Conservation (phyloP, 352 stramenopile genomes). For the Phytopythium helicoides region DNA sequence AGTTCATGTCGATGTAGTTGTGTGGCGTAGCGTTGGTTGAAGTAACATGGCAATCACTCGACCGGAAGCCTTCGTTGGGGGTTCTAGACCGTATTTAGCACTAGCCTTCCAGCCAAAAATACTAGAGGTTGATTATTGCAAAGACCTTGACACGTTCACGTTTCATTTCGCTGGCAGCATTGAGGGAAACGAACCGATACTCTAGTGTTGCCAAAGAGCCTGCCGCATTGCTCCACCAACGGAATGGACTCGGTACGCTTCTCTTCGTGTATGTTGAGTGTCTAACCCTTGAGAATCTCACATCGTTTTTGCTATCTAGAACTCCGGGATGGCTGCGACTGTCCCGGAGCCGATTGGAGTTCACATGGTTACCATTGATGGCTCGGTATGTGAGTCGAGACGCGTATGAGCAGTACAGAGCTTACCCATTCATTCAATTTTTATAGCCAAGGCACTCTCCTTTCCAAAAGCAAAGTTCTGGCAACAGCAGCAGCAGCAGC, state of each 20-base stretch:
- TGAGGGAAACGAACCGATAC: too few relatives aligned
- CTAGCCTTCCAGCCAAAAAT: too few relatives aligned
- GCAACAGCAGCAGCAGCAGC: conserved; percentile 4
- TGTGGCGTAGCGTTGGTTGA: too few relatives aligned
- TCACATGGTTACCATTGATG: conserved; percentile 3
- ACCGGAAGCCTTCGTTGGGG: too few relatives aligned
- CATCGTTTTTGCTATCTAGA: neutral
- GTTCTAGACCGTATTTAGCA: too few relatives aligned
- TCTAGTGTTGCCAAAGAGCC: too few relatives aligned
- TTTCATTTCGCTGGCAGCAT: too few relatives aligned
- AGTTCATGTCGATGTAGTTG: too few relatives aligned
- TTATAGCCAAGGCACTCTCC: neutral
- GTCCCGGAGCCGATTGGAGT: conserved; percentile 1
- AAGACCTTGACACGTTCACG: too few relatives aligned
- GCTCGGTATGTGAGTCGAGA: neutral
- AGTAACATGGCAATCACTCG: too few relatives aligned
- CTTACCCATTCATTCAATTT: neutral
- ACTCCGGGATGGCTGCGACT: too few relatives aligned
- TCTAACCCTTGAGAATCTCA: neutral
- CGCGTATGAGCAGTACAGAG: neutral
- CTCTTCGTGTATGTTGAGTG: neutral
- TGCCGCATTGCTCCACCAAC: neutral
- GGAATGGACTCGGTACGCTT: conserved; percentile 1
- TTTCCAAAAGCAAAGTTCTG: conserved; percentile 6
- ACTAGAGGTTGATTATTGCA: too few relatives aligned